These are phyloP conservation scores for Cryptococcus depauperatus DNA, from an alignment of 1,284 basidiomycete genomes.

Conservation along the genomic window DNA sequence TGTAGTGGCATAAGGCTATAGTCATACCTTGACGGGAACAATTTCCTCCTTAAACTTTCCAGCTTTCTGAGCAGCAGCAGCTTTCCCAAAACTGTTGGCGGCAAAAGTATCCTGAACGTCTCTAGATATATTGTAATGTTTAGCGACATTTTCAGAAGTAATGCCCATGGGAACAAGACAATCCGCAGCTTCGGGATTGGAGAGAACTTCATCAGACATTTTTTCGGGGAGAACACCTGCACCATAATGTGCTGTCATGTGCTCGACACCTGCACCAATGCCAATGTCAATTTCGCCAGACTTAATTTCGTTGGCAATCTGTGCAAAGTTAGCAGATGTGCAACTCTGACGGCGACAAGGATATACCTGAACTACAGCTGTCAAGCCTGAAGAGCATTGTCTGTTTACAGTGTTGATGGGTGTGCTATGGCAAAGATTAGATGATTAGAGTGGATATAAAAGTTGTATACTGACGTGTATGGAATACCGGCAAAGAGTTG, in stretches of 20 bases:
- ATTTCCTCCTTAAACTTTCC: constrained; percentile 92
- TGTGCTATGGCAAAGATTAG: constrained; percentile 45
- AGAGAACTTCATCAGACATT: constrained; percentile 71
- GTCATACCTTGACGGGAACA: constrained; percentile 67
- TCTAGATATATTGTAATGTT: constrained; percentile 69
- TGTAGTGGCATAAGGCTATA: constrained; percentile 18
- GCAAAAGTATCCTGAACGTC: constrained; percentile 79
- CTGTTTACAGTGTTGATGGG: constrained; percentile 85
- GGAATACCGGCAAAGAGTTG: constrained; percentile 87
- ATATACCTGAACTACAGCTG: constrained; percentile 61
- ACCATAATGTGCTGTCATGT: constrained; percentile 83
- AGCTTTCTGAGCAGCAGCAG: constrained; percentile 73
- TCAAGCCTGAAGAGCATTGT: constrained; percentile 88
- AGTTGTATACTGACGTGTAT: constrained; percentile 48
- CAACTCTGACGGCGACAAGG: neutral
- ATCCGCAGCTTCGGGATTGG: constrained; percentile 74
- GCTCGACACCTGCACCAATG: constrained; percentile 91
- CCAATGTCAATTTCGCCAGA: constrained; percentile 84
- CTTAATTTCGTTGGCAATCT: constrained; percentile 83
- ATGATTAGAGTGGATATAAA: neutral
- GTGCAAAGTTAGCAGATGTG: constrained; percentile 2
- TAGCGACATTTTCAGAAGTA: constrained; percentile 91
- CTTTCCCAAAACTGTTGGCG: constrained; percentile 73
- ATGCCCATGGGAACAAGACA: constrained; percentile 95
- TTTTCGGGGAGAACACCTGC: constrained; percentile 61